Percentiles rank a stretch among this genome's conserved stretches.
phyloP scores from a whole-genome alignment of 257 asterid species.

The Schizonepeta tenuifolia region DNA sequence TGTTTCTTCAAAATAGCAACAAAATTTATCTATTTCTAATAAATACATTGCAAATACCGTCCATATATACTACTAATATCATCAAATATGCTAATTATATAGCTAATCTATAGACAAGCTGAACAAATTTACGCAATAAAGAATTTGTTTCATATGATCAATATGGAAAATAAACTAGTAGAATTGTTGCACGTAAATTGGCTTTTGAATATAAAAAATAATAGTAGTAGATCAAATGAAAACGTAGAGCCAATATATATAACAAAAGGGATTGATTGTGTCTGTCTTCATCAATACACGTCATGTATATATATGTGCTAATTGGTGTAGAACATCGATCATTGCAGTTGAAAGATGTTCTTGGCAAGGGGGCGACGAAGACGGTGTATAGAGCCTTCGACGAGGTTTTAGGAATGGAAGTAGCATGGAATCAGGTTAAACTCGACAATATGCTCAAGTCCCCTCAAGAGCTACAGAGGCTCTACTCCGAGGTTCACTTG shows the following conservation, averaged over 20 bases:
- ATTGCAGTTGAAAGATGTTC: constrained; percentile 72
- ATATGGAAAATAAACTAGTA: neutral
- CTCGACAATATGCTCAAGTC: constrained; percentile 53
- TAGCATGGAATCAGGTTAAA: constrained; percentile 86
- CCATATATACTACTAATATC: neutral
- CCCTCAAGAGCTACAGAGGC: constrained; percentile 61
- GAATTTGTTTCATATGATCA: neutral
- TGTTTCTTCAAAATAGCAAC: no score
- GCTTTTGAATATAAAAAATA: no score
- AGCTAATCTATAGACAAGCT: neutral
- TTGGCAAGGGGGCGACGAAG: constrained; percentile 87
- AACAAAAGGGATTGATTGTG: no score
- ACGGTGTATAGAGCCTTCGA: constrained; percentile 76
- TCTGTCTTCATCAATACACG: neutral
- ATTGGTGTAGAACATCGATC: neutral
- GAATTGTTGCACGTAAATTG: neutral
- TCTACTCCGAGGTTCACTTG: constrained; percentile 79
- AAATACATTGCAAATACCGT: no score
- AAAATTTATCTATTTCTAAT: no score
- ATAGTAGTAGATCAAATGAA: no score
- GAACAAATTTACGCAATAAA: neutral
- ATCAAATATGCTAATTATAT: neutral
- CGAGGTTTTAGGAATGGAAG: constrained; percentile 69
- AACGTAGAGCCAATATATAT: no score
- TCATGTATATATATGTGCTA: neutral